Base-by-base conservation (phyloP, 2,329 filamentous ascomycete species). In the Neophaeococcomyces mojaviensis region DNA sequence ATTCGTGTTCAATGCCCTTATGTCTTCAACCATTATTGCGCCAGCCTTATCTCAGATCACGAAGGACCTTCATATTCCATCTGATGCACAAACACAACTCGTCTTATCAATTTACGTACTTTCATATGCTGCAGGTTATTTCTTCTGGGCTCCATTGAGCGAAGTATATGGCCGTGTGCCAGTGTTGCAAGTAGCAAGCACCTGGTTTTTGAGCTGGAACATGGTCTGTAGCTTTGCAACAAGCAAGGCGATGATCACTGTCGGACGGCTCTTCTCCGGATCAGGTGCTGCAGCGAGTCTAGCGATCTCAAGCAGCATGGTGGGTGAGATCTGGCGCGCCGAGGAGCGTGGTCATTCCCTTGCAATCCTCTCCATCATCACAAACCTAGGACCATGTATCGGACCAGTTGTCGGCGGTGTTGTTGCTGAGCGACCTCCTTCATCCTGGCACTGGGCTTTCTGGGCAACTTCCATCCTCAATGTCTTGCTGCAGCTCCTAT, bases 381-480 rank as follows among this genome's bases (percentile, higher is more conserved):
- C 79, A 1, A 65, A 82, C 1, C 68, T 81, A 1, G 75, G 54
- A 1, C 50, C 54, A 24, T 53, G 50, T 6, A 64, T 81, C n/a
- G 80, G 79, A 0, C 80, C 79, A 1, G 77, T 83, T 2, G 70
- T 73, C 0, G 78, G 78, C 12, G 79, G 75, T 0, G 81, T 78
- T 56, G 75, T 83, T 31, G 69, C 76, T 2, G 63, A 77, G 52
- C 47, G 46, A 22, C 50, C 56, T 19, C 18, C 34, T 5, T 24
- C n/a, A 6, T 47, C 49, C 19, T 49, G 55, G 51, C 22, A 52
- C 39, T 45, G 56, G 56, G 7, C 54, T 52, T 37, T 46, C 63
- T 82, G 73, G 63, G 69, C 75, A 1, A 81, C 77, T 0, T 74
- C 76, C 1, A 78, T 84, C 47, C 68, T 70, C 48, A 74, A 76